Evolutionary conservation across 805 yeast species (phyloP).

Genomic region (Zygoascus biomembranicola): DNA sequence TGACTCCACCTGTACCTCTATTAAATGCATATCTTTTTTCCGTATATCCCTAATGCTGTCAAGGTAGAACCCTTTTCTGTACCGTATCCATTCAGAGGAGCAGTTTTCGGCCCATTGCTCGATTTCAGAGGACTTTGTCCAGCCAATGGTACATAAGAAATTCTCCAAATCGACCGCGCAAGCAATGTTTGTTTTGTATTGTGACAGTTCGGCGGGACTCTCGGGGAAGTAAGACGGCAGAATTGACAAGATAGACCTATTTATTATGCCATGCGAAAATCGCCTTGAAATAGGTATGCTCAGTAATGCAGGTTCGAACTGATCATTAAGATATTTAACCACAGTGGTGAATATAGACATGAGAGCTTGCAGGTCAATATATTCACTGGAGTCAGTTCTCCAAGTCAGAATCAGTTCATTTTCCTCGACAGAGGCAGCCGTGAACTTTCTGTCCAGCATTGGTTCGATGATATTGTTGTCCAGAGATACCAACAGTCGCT

Average conservation of each 20-base stretch:
- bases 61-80: slow-evolving; percentile 11
- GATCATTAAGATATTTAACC: slow-evolving; percentile 8
- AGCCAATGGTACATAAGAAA: slow-evolving; percentile 7
- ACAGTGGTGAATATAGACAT: slow-evolving; percentile 5
- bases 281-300: slow-evolving; percentile 7
- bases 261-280: slow-evolving; percentile 8
- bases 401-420: background rate
- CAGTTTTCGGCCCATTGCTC: slow-evolving; percentile 14
- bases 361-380: slow-evolving; percentile 2
- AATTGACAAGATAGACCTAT: slow-evolving; percentile 3
- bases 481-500: slow-evolving; percentile 7
- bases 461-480: slow-evolving; percentile 6
- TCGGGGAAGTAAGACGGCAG: slow-evolving; percentile 17
- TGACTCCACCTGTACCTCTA: background rate
- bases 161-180: slow-evolving; percentile 12
- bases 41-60: slow-evolving; percentile 9
- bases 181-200: slow-evolving; percentile 11
- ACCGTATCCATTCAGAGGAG: slow-evolving; percentile 16
- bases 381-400: background rate
- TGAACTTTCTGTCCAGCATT: background rate
- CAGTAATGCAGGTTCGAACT: slow-evolving; percentile 7
- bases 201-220: slow-evolving; percentile 7
- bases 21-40: background rate
- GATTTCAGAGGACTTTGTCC: slow-evolving; percentile 15
- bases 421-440: background rate